Evolutionary conservation across 2,329 filamentous ascomycete genomes (phyloP), one percentile per base, ranked within the genome.

Genomic region (Myrmaecium sp.): DNA sequence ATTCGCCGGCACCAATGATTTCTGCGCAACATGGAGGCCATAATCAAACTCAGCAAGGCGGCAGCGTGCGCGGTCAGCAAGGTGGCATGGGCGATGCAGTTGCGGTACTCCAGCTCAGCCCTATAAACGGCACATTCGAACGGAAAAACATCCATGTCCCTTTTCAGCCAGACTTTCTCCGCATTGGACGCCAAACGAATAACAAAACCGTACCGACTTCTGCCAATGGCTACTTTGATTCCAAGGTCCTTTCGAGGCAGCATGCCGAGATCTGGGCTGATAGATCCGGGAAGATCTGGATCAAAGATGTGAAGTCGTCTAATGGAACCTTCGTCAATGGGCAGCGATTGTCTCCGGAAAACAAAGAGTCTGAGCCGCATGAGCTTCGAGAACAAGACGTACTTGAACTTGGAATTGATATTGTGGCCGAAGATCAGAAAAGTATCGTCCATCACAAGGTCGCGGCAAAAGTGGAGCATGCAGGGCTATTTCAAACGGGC

Each of bases 301-400:
- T 98, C 39, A 72, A 84, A 31, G 89, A 98, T 54, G 79, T 98
- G 41, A 98, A 95, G 54, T 95, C 89, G 0, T 98, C 89, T 21
- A 98, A 98, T 47, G 89, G 89, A 31, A 98, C 89, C 1, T 98
- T 98, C 52, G 86, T 98, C 39, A 98, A 98, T 43, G 83, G 83
- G 12, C 71, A 77, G 29, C 74, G 89, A 16, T 54, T 98, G 32
- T 95, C 89, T 2, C 80, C 74, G 28, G 89, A 98, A 50, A 98
- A 94, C 43, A 73, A 84, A 40, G 89, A 98, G 52, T 95, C 86
- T 0, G 89, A 95, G 34, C 84, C 89, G 0, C 82, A 94, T 47
- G 86, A 95, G 47, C 60, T 98, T 17, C 76, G 84, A 43, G 83
- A 86, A 32, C 75, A 82, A 37, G 89, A 98, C 46, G 81, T 89